Evolutionary conservation across 192 early-diverging fungal species (phyloP).

Genomic region (Borealophlyctis nickersoniae): DNA sequence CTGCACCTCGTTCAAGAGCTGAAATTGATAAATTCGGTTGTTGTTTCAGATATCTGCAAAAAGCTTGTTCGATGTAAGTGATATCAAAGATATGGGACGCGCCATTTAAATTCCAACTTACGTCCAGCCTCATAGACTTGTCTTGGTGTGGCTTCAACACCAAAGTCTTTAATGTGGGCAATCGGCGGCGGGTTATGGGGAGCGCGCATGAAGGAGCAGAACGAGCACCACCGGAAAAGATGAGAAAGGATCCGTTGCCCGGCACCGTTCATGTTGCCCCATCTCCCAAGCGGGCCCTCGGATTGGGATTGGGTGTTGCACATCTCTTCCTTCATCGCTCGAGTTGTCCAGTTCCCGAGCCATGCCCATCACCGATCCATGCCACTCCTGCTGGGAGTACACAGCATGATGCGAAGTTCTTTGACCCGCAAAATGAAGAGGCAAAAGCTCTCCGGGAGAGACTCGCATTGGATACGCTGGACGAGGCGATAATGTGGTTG

Average conservation of each 20-base stretch:
- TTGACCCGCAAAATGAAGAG: constrained; percentile 83
- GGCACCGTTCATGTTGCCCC: too few species aligned
- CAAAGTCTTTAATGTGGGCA: constrained; percentile 93
- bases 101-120: constrained; percentile 54
- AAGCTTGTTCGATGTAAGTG: constrained; percentile 89
- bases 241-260: too few species aligned
- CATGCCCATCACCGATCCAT: constrained; percentile 29
- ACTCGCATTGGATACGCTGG: constrained; percentile 85
- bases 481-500: constrained; percentile 89
- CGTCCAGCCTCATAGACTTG: constrained; percentile 30
- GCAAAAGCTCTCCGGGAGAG: constrained; percentile 78
- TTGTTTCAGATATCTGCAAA: constrained; percentile 80
- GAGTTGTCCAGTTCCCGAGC: constrained; percentile 25
- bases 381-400: constrained; percentile 36
- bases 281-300: not conserved
- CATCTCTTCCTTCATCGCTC: constrained; percentile 9
- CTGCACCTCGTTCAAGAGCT: not conserved
- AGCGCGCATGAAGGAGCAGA: not conserved
- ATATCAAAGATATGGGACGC: too few species aligned
- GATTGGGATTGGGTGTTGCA: not conserved
- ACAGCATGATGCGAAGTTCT: constrained; percentile 82
- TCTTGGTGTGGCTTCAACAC: constrained; percentile 48
- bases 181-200: constrained; percentile 70
- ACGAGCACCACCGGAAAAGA: not conserved
- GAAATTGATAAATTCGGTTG: constrained; percentile 3